phyloP scores from a whole-genome alignment of 169 alveolate species.

The Plasmodium knowlesi region DNA sequence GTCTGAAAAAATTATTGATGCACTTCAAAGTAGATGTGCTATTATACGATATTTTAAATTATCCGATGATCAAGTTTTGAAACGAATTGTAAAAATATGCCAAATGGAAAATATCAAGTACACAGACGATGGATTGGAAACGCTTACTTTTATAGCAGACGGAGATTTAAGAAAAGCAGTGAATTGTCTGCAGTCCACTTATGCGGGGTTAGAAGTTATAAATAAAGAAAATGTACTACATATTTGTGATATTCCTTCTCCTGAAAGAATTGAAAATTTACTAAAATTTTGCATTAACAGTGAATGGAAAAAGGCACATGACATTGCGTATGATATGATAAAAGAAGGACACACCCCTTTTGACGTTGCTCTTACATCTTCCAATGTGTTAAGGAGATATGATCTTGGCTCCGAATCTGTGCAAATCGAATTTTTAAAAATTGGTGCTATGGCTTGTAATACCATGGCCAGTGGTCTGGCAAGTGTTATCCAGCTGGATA shows the following conservation, averaged over 20 bases:
- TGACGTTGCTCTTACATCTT: slow-evolving; percentile 87
- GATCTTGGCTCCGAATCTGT: slow-evolving; percentile 77
- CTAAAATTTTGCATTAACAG: slow-evolving; percentile 89
- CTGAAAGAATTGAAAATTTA: slow-evolving; percentile 91
- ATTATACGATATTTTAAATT: slow-evolving; percentile 96
- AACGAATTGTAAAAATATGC: slow-evolving; percentile 91
- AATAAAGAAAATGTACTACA: slow-evolving; percentile 94
- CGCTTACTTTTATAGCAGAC: slow-evolving; percentile 96
- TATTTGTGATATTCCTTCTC: slow-evolving; percentile 97
- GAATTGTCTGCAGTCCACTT: slow-evolving; percentile 96
- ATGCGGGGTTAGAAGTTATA: slow-evolving; percentile 94
- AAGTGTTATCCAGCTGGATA: slow-evolving; percentile 78
- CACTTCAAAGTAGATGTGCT: slow-evolving; percentile 99
- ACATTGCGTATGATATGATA: slow-evolving; percentile 82
- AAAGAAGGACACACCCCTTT: slow-evolving; percentile 91
- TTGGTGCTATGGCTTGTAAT: slow-evolving; percentile 80
- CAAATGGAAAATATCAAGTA: slow-evolving; percentile 83
- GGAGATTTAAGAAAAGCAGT: slow-evolving; percentile 96
- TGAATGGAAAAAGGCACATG: slow-evolving; percentile 90
- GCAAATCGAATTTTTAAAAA: slow-evolving; percentile 78
- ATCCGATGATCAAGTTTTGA: slow-evolving; percentile 92
- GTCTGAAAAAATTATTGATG: slow-evolving; percentile 98
- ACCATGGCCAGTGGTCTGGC: slow-evolving; percentile 80
- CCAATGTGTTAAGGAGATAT: slow-evolving; percentile 79
- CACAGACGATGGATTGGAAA: slow-evolving; percentile 95